A percentile compares a stretch with the other conserved stretches of the same genome.
Conservation (phyloP, 371 early-diverging fungal genomes). For the Mucor piriformis region DNA sequence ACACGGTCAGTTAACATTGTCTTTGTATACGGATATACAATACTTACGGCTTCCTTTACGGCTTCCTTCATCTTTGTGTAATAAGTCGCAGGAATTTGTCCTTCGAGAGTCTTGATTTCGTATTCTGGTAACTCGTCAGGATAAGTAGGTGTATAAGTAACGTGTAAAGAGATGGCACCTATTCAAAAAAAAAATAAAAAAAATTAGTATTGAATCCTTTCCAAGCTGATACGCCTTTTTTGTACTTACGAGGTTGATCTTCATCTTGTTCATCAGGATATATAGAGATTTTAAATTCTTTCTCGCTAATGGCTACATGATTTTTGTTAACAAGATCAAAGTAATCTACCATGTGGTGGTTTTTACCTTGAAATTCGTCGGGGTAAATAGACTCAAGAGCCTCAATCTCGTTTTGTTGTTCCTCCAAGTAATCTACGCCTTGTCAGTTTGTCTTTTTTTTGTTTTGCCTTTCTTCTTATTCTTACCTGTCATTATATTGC, state of each 20-base stretch:
- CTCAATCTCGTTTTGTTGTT: slow-evolving; percentile 88
- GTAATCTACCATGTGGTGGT: background rate
- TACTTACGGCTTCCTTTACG: slow-evolving; percentile 53
- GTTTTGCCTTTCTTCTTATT: background rate
- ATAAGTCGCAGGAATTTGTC: slow-evolving; percentile 50
- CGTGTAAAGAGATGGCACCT: slow-evolving; percentile 62
- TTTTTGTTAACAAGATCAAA: background rate
- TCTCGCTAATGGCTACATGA: slow-evolving; percentile 32
- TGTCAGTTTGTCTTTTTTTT: background rate
- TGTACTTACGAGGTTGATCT: slow-evolving; percentile 50
- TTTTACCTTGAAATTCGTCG: slow-evolving; percentile 79
- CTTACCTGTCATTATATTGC: slow-evolving; percentile 9
- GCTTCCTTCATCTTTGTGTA: slow-evolving; percentile 47
- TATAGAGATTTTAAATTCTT: slow-evolving; percentile 53
- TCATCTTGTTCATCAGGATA: slow-evolving; percentile 62
- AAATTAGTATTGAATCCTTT: no score
- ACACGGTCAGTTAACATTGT: background rate
- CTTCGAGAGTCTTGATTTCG: slow-evolving; percentile 59
- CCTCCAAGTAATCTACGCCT: slow-evolving; percentile 70
- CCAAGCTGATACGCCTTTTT: no score
- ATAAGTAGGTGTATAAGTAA: slow-evolving; percentile 85
- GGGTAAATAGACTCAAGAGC: slow-evolving; percentile 92
- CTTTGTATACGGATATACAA: background rate
- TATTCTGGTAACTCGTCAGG: slow-evolving; percentile 85
- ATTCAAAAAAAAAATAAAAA: background rate